phyloP scores from a whole-genome alignment of 225 moss, liverwort and hornwort species.

The Physcomitrium patens region DNA sequence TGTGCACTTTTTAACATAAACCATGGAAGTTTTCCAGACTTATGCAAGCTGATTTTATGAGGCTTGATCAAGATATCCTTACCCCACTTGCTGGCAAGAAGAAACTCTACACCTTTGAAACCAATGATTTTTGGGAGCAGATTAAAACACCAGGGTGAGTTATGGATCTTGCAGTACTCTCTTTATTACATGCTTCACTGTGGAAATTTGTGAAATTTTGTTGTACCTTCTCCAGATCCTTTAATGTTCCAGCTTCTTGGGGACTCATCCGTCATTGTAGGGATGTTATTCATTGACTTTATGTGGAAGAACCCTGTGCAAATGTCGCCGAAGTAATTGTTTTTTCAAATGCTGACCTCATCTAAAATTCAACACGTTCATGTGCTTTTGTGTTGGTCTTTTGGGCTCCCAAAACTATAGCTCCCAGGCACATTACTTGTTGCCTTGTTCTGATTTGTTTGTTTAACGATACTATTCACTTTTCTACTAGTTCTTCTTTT shows the following conservation, averaged over 20 bases:
- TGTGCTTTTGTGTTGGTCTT: constrained; percentile 8
- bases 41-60: constrained; percentile 87
- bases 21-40: constrained; percentile 57
- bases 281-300: background rate
- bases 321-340: background rate
- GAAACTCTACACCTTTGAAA: constrained; percentile 91
- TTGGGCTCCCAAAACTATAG: background rate
- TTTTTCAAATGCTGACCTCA: background rate
- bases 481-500: constrained; percentile 5
- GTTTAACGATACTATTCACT: background rate
- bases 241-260: constrained; percentile 4
- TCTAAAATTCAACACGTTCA: too few relatives aligned
- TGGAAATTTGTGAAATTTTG: background rate
- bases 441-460: constrained; percentile 4
- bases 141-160: constrained; percentile 95
- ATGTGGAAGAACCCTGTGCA: constrained; percentile 3
- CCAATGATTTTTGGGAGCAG: constrained; percentile 98
- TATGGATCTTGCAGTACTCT: background rate
- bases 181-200: background rate
- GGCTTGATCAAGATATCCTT: constrained; percentile 97
- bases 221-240: constrained; percentile 8
- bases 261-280: background rate
- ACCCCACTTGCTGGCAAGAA: constrained; percentile 97
- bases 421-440: background rate
- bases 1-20: constrained; percentile 28